phyloP scores from a whole-genome alignment of 2,329 filamentous ascomycete species.

The Curvularia sp. region DNA sequence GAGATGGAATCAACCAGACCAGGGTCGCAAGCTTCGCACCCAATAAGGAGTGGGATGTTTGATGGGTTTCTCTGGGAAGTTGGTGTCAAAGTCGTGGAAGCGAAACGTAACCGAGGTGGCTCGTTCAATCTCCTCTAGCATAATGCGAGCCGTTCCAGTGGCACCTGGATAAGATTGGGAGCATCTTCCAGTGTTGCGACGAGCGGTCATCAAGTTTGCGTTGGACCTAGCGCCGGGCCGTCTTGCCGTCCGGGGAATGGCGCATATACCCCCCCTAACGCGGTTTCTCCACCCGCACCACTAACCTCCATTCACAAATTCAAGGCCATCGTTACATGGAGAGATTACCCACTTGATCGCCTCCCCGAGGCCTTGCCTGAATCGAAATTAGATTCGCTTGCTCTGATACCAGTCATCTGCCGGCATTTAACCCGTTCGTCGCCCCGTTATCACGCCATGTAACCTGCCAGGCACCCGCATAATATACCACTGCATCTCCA shows the following conservation, averaged over 20 bases:
- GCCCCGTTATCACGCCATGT: background rate
- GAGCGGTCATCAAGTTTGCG: constrained; percentile 1
- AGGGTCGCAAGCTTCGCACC: background rate
- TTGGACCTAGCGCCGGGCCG: constrained; percentile 5
- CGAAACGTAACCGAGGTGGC: background rate
- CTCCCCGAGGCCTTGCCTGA: background rate
- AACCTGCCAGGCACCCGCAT: background rate
- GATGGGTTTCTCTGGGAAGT: background rate
- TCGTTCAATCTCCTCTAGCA: background rate
- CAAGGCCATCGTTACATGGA: background rate
- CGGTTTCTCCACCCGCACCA: background rate
- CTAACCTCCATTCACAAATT: background rate
- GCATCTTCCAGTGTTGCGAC: background rate
- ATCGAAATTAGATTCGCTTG: too few species aligned
- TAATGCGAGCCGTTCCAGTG: background rate
- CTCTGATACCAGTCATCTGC: background rate
- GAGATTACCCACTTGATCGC: background rate
- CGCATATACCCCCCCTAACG: background rate
- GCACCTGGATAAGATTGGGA: background rate
- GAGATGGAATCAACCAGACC: background rate
- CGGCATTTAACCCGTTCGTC: background rate
- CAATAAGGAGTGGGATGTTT: background rate
- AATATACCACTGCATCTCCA: background rate
- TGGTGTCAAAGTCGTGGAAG: background rate
- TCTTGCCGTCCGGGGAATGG: constrained; percentile 4